Base-by-base conservation (phyloP, 768 basidiomycete species). In the Tylopilus felleus region DNA sequence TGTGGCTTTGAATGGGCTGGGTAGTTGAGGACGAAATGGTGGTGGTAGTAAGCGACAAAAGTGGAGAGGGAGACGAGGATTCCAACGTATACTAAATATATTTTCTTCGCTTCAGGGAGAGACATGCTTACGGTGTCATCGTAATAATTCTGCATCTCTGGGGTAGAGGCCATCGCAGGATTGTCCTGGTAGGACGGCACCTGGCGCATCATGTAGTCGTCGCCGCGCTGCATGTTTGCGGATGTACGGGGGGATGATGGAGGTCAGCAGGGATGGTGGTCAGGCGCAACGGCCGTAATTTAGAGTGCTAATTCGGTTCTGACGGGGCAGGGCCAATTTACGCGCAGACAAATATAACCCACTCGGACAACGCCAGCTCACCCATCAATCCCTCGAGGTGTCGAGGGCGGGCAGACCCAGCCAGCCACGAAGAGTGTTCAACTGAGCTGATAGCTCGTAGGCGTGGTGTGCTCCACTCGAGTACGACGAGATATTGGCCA, bases 1-100 rank as follows among this genome's bases (percentile, higher is more conserved):
- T 21, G 54, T 65, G 68, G 67, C 70, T 68, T 51, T 65, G 64
- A 22, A 60, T 49, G 22, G 66, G 68, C 71, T 76, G 71, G n/a
- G 12, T 13, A 12, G 31, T 33, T 2, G 35, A 7, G 6, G 35
- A 36, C 6, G 35, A 17, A 6, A 36, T 40, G 9, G 23, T 23
- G 47, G 51, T 38, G 47, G 49, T 55, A 22, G 48, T n/a, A 49
- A 31, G 41, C 39, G 25, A 33, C 33, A 35, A 36, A n/a, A n/a
- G n/a, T n/a, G n/a, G 25, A 31, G 17, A 33, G 8, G 28, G 17
- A 1, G 23, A 31, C 6, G 21, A 14, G 33, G 0, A 33, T 41
- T 8, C 16, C 48, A 54, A 49, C 27, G 39, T 0, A 52, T 52
- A 55, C 42, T 22, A 43, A 44, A 55, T 42, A 29, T 51, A 35